Percentiles rank a stretch among this genome's conserved stretches.
Conservation (phyloP, 78 protist genomes). For the Mastigamoeba balamuthi region DNA sequence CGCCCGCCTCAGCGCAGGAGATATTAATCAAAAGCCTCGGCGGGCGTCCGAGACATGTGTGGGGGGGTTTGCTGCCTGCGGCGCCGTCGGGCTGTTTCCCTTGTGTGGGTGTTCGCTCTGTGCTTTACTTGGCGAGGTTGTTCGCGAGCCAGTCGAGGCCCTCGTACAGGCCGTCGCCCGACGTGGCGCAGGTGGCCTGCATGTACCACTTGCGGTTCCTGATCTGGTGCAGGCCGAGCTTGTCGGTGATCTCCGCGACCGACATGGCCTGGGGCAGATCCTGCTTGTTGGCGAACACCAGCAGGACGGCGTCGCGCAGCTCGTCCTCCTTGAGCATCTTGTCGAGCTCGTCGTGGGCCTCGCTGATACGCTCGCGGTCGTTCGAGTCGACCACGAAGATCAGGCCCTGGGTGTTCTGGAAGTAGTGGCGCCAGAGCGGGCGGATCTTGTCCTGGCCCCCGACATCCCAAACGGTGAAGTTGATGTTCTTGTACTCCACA, state of each 20-base stretch:
- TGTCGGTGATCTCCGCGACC: slow-evolving; percentile 89
- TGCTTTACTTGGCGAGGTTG: slow-evolving; percentile 33
- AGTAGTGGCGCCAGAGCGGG: slow-evolving; percentile 80
- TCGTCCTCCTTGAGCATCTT: slow-evolving; percentile 50
- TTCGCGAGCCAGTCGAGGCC: slow-evolving; percentile 88
- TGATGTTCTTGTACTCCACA: slow-evolving; percentile 84
- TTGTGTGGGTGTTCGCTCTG: too few species aligned
- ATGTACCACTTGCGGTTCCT: slow-evolving; percentile 83
- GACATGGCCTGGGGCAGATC: slow-evolving; percentile 91
- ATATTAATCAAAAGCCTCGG: too few species aligned
- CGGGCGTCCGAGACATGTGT: too few species aligned
- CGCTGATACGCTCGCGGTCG: slow-evolving; percentile 74
- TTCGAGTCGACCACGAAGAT: slow-evolving; percentile 90
- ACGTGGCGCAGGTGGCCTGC: slow-evolving; percentile 82
- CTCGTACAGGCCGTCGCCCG: slow-evolving; percentile 89
- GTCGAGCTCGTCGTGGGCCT: slow-evolving; percentile 69
- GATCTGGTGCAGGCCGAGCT: slow-evolving; percentile 81
- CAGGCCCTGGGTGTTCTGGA: slow-evolving; percentile 76
- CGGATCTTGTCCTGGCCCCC: slow-evolving; percentile 94
- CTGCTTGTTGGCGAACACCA: slow-evolving; percentile 81
- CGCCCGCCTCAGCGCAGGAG: too few species aligned
- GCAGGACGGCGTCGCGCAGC: slow-evolving; percentile 59
- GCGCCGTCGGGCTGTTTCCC: too few species aligned
- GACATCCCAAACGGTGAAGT: slow-evolving; percentile 89
- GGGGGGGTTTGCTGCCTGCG: too few species aligned